Conservation (phyloP, 1,284 basidiomycete genomes). For the Porodaedalea pini region DNA sequence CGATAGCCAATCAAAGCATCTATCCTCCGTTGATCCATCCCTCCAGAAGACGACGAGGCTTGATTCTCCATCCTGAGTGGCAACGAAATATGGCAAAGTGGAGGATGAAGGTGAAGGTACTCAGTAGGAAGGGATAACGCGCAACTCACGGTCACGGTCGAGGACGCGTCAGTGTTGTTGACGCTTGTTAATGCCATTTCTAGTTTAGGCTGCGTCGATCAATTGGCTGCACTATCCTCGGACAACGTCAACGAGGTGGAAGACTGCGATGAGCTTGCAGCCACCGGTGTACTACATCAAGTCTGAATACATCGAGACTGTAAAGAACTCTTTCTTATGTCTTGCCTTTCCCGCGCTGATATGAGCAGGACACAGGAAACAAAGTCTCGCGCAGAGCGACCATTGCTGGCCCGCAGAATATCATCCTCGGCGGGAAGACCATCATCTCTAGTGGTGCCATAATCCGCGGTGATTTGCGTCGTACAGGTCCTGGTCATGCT, state of each 20-base stretch:
- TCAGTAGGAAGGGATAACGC: background rate
- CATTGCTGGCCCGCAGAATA: conserved; percentile 95
- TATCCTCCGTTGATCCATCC: conserved; percentile 53
- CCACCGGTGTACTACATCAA: conserved; percentile 27
- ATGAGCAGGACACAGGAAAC: conserved; percentile 72
- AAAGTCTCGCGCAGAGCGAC: conserved; percentile 91
- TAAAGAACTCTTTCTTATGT: conserved; percentile 13
- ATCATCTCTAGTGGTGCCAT: conserved; percentile 89
- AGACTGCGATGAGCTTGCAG: conserved; percentile 12
- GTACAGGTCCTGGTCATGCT: conserved; percentile 82
- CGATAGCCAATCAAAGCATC: conserved; percentile 68
- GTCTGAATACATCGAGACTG: conserved; percentile 33
- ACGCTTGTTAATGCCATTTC: background rate
- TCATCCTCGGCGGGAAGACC: conserved; percentile 95
- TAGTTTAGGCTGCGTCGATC: background rate
- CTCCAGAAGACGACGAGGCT: conserved; percentile 28
- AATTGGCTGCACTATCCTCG: too few relatives aligned
- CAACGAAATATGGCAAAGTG: background rate
- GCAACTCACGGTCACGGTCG: background rate
- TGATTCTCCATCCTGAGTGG: conserved; percentile 8
- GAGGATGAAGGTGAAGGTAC: background rate
- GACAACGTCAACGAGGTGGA: background rate
- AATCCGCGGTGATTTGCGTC: conserved; percentile 83
- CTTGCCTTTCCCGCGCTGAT: background rate
- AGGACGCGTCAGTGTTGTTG: conserved; percentile 13